Conservation (phyloP, 805 yeast species). For the Candida quercuum region DNA sequence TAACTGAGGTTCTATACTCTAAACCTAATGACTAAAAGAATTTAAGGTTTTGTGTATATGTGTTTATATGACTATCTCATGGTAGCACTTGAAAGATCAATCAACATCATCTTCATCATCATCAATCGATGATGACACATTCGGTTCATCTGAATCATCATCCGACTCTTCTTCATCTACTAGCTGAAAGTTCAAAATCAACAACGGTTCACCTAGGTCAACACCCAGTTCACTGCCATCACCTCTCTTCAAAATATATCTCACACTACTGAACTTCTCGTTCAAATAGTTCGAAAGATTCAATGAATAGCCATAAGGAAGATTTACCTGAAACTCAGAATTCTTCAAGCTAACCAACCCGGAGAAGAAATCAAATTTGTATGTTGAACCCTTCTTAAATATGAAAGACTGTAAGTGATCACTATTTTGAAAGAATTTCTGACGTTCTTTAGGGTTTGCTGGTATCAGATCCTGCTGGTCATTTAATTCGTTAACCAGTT, state of each 20-base stretch:
- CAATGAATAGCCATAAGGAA: constrained; percentile 49
- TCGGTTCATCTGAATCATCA: too few species aligned
- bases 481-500: constrained; percentile 16
- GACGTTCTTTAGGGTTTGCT: constrained; percentile 31
- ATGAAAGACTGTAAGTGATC: constrained; percentile 34
- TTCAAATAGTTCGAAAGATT: constrained; percentile 38
- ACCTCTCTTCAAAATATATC: constrained; percentile 35
- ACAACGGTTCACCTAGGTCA: constrained; percentile 14
- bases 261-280: constrained; percentile 38
- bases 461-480: too few species aligned
- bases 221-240: constrained; percentile 10
- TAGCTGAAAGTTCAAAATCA: constrained; percentile 19
- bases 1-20: neutral
- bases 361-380: constrained; percentile 50
- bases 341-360: constrained; percentile 45
- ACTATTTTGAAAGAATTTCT: constrained; percentile 36
- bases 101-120: too few species aligned
- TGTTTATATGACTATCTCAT: too few species aligned
- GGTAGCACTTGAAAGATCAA: too few species aligned
- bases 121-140: too few species aligned
- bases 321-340: constrained; percentile 42
- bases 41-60: too few species aligned
- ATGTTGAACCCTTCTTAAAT: constrained; percentile 33
- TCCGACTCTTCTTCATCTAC: neutral
- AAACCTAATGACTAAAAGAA: neutral